A percentile compares a stretch with the other conserved stretches of the same genome.
phyloP scores from a whole-genome alignment of 768 basidiomycete species.

The Ramaria rubella region DNA sequence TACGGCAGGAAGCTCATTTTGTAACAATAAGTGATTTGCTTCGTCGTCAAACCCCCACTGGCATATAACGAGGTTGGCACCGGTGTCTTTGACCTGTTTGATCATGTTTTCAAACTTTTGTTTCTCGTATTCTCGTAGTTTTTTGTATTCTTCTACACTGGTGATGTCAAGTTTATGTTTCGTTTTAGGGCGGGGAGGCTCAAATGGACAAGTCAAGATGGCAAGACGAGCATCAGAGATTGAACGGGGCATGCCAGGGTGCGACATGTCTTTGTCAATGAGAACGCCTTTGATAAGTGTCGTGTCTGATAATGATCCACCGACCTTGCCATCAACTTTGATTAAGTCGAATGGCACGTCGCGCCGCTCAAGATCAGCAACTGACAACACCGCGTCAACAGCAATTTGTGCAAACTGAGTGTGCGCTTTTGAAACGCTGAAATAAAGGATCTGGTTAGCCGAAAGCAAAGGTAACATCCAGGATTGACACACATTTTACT shows the following conservation, averaged over 20 bases:
- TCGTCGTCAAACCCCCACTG: constrained; percentile 99
- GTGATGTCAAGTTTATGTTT: constrained; percentile 99
- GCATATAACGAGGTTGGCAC: constrained; percentile 97
- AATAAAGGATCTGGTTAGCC: neutral
- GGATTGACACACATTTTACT: constrained; percentile 86
- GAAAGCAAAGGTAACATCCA: constrained; percentile 1
- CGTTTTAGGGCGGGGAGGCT: constrained; percentile 97
- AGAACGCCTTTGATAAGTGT: constrained; percentile 94
- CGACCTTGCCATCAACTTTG: constrained; percentile 98
- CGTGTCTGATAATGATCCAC: constrained; percentile 93
- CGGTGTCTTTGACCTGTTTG: constrained; percentile 89
- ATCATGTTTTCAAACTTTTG: constrained; percentile 98
- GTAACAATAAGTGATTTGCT: constrained; percentile 96
- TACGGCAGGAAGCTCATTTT: constrained; percentile 94
- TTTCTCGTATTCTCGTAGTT: constrained; percentile 90
- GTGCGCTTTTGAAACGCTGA: constrained; percentile 94
- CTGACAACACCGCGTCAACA: constrained; percentile 90
- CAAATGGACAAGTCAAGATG: constrained; percentile 97
- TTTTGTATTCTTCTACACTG: constrained; percentile 93
- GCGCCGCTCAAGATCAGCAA: constrained; percentile 89
- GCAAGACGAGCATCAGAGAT: constrained; percentile 89
- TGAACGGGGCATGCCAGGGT: constrained; percentile 91
- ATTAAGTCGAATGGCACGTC: constrained; percentile 98
- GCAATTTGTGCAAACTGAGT: constrained; percentile 95
- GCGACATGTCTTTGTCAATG: constrained; percentile 99